Evolutionary conservation across 2,329 filamentous ascomycete species (phyloP).

Genomic region (Trichoderma hamatum): DNA sequence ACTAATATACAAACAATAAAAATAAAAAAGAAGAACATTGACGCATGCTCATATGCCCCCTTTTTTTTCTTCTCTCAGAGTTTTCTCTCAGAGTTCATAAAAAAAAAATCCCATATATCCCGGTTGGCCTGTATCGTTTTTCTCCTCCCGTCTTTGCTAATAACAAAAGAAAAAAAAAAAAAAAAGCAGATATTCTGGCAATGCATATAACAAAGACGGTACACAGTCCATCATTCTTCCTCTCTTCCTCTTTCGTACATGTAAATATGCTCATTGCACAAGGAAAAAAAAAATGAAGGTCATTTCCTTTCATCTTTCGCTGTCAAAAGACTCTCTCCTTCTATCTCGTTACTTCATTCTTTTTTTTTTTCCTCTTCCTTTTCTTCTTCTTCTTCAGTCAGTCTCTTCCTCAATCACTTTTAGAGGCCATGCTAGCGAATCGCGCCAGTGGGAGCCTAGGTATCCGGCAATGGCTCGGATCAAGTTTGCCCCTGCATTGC

Average conservation of each 20-base stretch:
- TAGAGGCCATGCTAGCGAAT: conserved; percentile 41
- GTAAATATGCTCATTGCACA: not conserved
- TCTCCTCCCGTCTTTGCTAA: not conserved
- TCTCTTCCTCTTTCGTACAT: not conserved
- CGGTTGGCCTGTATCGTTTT: not conserved
- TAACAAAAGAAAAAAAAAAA: not conserved
- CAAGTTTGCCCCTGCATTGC: conserved; percentile 38
- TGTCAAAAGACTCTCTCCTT: not conserved
- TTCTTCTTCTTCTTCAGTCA: conserved; percentile 28
- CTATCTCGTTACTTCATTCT: not conserved
- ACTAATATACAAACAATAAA: conserved; percentile 12
- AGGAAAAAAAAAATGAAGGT: not conserved
- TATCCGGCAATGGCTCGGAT: conserved; percentile 39
- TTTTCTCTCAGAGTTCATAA: not conserved
- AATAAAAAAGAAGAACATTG: not conserved
- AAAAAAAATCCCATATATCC: conserved; percentile 1
- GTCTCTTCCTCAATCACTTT: conserved; percentile 36
- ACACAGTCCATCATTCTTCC: not conserved
- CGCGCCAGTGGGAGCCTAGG: conserved; percentile 41
- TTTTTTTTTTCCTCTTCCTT: too few species aligned
- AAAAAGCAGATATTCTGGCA: not conserved
- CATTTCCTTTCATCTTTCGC: not conserved
- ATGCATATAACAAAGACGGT: not conserved
- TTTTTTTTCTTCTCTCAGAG: not conserved
- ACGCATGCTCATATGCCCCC: conserved; percentile 1